phyloP scores from a whole-genome alignment of 75 land plant genomes.

The Selaginella tamariscina region DNA sequence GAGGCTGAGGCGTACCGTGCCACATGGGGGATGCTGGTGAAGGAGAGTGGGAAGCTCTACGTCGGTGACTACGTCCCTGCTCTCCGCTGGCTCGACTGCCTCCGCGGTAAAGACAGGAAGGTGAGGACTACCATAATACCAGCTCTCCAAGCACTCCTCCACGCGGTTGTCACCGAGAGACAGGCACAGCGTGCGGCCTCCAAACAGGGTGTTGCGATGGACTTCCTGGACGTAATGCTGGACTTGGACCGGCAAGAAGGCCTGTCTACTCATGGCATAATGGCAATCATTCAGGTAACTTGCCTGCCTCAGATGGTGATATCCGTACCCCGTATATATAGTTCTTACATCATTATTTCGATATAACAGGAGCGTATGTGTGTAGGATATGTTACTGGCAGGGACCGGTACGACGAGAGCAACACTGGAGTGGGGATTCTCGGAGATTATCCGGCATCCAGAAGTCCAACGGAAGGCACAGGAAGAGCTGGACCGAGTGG shows the following conservation, averaged over 20 bases:
- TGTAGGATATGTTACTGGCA: neutral
- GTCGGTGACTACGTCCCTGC: neutral
- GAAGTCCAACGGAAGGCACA: conserved; percentile 1
- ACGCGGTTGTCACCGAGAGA: neutral
- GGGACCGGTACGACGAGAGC: neutral
- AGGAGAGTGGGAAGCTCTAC: neutral
- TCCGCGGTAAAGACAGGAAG: neutral
- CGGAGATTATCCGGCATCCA: conserved; percentile 3
- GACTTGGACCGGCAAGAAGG: neutral
- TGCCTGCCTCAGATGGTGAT: neutral
- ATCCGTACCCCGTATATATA: no score
- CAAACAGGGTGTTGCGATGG: neutral
- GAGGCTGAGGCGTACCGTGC: neutral
- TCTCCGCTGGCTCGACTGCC: neutral
- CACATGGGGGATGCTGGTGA: neutral
- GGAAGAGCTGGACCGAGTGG: conserved; percentile 1
- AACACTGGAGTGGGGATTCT: neutral
- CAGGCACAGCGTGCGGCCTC: neutral
- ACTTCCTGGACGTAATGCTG: neutral
- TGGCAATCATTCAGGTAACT: neutral
- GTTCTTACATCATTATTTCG: no score
- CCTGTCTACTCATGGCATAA: neutral
- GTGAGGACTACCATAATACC: neutral
- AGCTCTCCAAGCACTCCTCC: neutral
- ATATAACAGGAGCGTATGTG: neutral